Base-by-base conservation (phyloP, 208 protist species). In the Vickermania spadyakhi region DNA sequence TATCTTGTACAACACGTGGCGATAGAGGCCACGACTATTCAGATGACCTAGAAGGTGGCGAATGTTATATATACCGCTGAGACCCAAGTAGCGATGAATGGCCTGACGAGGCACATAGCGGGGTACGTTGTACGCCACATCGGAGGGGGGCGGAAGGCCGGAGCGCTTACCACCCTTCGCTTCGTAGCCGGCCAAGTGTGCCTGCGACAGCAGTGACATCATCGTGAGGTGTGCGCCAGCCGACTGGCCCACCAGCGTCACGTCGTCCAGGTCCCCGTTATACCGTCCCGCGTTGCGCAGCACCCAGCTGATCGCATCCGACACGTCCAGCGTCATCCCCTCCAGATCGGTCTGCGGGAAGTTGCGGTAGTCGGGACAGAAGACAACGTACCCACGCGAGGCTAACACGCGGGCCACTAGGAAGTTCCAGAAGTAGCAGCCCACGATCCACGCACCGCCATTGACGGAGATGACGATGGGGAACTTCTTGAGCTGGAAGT, bases 131-230 rank as follows among this genome's bases (percentile, higher is more conserved):
- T 94, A 94, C 30, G 76, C 77, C 50, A 79, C 74, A 26, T 66
- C 36, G 2, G 65, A 81, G 41, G 81, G 81, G 18, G 74, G 14
- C 1, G 64, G 58, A 26, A 56, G 31, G 7, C 31, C 28, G 28
- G 30, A 56, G 2, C 18, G 14, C 36, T 45, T 7, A n/a, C 36
- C 36, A 18, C 36, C 36, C 18, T 45, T 45, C 36, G 27, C 64
- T 21, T 67, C 55, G 14, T 58, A 59, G 52, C 63, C 74, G 0
- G 7, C 4, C 1, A 90, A 53, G 31, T 91, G 84, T 31, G 84
- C 87, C 71, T 94, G 87, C 13, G 81, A 90, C 30, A 94, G 68
- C 1, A 94, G 62, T 28, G 82, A 91, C 81, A 94, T 86, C 77
- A 89, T 86, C 59, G 79, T 80, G 58, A 94, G 72, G 64, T 94